Evolutionary conservation across 305 asterid species (phyloP), one percentile per base, ranked within the genome.

Genomic region (Coffea humblotiana): DNA sequence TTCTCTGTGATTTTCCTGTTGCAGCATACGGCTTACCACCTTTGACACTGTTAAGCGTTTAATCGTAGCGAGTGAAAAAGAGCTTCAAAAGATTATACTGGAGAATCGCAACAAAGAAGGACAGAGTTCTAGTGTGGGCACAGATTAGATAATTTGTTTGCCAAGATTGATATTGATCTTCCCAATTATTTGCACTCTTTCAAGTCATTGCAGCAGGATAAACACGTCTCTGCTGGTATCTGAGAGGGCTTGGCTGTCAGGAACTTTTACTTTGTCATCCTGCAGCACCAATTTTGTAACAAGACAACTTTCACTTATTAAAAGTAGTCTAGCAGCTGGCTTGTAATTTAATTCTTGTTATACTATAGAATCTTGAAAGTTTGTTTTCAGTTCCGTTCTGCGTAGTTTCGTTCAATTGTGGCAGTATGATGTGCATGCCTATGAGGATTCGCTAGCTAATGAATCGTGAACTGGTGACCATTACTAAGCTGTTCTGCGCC

Each of bases 11-110:
- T 71, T 68, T 82, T 77, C 52, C 29, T 49, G 64, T 75, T 85
- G 85, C 97, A 94, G 97, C 92, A 91, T 94, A 60, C 87, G 96
- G 90, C 97, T 94, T 78, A 94, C 97, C 3, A 90, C 97, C 48
- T 94, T 91, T 74, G 98, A 94, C 88, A 78, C 91, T 4, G 92
- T 87, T 60, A 92, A 94, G 92, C 90, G 88, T 77, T 85, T 92
- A 77, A 93, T 94, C 52, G 87, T 88, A 74, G 87, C 90, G 32
- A 88, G 93, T 15, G 96, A 94, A 82, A 88, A 81, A 80, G 96
- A 92, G 85, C 81, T 90, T 40, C 96, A 93, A 80, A 86, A 81
- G 71, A 81, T 94, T 61, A 73, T 83, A 71, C 94, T 85, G 74
- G 92, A 87, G 66, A 92, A 91, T 78, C 87, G 89, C 85, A 87